Percentiles rank a stretch among this genome's conserved stretches.
Evolutionary conservation across 2,329 filamentous ascomycete genomes (phyloP).

Genomic region (Aspergillus tamarii): DNA sequence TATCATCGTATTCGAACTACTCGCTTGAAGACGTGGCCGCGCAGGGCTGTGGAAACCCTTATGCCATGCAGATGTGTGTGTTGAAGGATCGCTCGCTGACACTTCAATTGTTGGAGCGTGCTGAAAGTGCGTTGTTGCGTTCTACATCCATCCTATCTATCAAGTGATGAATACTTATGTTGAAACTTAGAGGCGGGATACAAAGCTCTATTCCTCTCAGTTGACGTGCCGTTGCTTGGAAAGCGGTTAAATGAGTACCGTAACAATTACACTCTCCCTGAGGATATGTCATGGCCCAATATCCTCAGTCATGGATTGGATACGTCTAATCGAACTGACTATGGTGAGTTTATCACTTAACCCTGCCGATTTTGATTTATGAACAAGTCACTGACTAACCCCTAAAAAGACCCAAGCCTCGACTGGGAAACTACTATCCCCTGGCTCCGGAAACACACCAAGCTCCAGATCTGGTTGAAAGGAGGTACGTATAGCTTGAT

Average conservation of each 20-base stretch:
- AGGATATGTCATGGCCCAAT: constrained; percentile 49
- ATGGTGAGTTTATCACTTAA: constrained; percentile 25
- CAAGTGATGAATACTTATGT: not conserved
- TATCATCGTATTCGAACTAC: constrained; percentile 53
- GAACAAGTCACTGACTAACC: not conserved
- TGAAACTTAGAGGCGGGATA: constrained; percentile 48
- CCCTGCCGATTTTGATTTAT: not conserved
- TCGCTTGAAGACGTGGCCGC: constrained; percentile 52
- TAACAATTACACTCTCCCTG: constrained; percentile 55
- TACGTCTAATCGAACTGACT: constrained; percentile 29
- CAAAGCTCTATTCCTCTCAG: constrained; percentile 58
- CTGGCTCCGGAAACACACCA: constrained; percentile 53
- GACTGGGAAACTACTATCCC: constrained; percentile 56
- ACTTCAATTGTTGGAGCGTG: constrained; percentile 45
- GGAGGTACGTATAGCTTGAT: constrained; percentile 22
- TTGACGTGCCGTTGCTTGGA: constrained; percentile 59
- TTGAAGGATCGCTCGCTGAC: constrained; percentile 53
- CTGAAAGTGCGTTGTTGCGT: constrained; percentile 43
- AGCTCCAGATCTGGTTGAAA: constrained; percentile 47
- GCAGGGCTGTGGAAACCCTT: constrained; percentile 47
- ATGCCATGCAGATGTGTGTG: constrained; percentile 60
- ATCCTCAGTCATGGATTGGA: constrained; percentile 36
- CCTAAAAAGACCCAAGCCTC: constrained; percentile 38
- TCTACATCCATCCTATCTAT: not conserved
- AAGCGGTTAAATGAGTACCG: constrained; percentile 58